Evolutionary conservation across 2,329 filamentous ascomycete genomes (phyloP).

Genomic region (Bipolaris gigantea): DNA sequence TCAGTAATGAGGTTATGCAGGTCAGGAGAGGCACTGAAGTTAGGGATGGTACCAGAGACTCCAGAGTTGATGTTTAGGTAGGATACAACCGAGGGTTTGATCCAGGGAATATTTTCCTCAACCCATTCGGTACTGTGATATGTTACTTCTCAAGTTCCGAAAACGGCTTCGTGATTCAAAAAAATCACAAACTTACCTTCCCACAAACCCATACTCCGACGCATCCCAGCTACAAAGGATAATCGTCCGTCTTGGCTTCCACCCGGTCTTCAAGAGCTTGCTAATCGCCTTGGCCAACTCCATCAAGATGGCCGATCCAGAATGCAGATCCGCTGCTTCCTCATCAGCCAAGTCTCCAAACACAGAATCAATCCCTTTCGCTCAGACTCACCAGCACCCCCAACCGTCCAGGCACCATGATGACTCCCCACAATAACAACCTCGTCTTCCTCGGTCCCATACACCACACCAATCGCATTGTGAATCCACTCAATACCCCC

Average conservation of each 20-base stretch:
- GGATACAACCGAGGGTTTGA: constrained; percentile 47
- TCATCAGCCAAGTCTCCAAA: background rate
- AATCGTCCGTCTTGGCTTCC: constrained; percentile 48
- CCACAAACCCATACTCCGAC: constrained; percentile 44
- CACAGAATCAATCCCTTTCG: background rate
- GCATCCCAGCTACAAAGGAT: constrained; percentile 49
- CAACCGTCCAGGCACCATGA: constrained; percentile 57
- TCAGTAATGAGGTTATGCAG: constrained; percentile 41
- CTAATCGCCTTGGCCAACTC: constrained; percentile 55
- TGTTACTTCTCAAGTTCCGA: background rate
- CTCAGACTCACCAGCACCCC: constrained; percentile 45
- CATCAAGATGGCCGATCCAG: constrained; percentile 52
- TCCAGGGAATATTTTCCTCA: constrained; percentile 53
- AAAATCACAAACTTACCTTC: constrained; percentile 8
- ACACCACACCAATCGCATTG: constrained; percentile 70
- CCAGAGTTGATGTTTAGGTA: constrained; percentile 56
- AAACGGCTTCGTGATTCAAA: background rate
- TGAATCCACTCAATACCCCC: constrained; percentile 77
- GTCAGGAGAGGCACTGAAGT: constrained; percentile 44
- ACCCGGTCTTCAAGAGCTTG: constrained; percentile 51
- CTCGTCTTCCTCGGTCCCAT: constrained; percentile 62
- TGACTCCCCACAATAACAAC: constrained; percentile 57
- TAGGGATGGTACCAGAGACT: constrained; percentile 47
- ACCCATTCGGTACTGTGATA: constrained; percentile 50
- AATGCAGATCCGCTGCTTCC: constrained; percentile 51